Conservation (phyloP, 768 basidiomycete species). For the Tylopilus rubrobrunneus region DNA sequence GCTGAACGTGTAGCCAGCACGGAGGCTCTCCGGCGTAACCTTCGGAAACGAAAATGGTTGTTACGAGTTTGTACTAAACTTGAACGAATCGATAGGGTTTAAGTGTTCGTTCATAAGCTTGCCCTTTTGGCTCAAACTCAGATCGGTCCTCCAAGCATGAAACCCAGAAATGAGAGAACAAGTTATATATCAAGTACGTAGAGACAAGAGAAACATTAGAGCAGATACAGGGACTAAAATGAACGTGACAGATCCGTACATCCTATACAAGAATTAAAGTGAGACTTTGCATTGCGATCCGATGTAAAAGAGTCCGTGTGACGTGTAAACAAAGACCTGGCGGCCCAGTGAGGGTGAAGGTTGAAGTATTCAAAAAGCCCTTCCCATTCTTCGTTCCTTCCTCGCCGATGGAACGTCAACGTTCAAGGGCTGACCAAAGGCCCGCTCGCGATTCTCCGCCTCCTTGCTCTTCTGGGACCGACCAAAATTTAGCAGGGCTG, state of each 20-base stretch:
- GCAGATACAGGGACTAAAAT: not conserved
- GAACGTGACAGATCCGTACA: not conserved
- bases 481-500: conserved; percentile 8
- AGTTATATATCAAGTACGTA: no score
- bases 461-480: conserved; percentile 1
- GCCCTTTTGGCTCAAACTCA: no score
- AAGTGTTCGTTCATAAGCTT: no score
- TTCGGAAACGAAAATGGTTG: no score
- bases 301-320: not conserved
- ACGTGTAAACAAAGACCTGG: not conserved
- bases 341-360: not conserved
- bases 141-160: no score
- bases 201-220: no score
- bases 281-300: not conserved
- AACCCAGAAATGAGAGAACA: no score
- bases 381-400: not conserved
- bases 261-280: not conserved
- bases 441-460: not conserved
- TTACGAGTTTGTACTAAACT: no score
- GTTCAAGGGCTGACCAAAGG: conserved; percentile 16
- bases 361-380: not conserved
- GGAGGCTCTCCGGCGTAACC: no score
- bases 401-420: not conserved
- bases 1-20: no score
- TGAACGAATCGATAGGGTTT: no score